A percentile compares a stretch with the other conserved stretches of the same genome.
phyloP scores from a whole-genome alignment of 805 yeast species.

The Hanseniaspora vineae region DNA sequence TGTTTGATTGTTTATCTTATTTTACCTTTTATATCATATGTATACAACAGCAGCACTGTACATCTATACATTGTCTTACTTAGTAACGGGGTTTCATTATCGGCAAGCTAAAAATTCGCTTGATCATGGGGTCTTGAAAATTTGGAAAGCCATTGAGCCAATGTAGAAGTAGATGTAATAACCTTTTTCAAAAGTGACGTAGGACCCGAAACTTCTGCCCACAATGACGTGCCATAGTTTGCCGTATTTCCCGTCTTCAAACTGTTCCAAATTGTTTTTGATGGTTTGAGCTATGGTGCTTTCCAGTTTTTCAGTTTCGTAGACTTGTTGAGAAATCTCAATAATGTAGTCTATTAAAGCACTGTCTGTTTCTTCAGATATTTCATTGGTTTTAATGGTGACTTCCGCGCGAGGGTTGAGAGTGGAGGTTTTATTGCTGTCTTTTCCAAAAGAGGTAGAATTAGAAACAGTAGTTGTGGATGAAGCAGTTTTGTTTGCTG shows the following conservation, averaged over 20 bases:
- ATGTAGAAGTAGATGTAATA: constrained; percentile 59
- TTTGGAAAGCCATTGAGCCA: constrained; percentile 52
- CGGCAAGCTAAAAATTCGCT: background rate
- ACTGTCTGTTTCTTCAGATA: constrained; percentile 5
- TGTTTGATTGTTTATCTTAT: too few species aligned
- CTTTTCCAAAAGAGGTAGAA: too few species aligned
- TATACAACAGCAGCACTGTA: too few species aligned
- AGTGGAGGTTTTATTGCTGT: too few species aligned
- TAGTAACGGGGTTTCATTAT: too few species aligned
- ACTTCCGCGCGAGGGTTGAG: background rate
- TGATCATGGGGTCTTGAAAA: constrained; percentile 50
- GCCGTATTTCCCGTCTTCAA: constrained; percentile 24
- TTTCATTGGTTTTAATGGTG: background rate
- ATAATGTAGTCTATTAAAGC: constrained; percentile 18
- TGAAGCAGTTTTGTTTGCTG: too few species aligned
- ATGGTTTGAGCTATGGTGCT: constrained; percentile 50
- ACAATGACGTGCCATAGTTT: constrained; percentile 64
- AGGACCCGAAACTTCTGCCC: constrained; percentile 68
- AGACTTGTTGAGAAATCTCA: constrained; percentile 14
- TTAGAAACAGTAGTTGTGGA: too few species aligned
- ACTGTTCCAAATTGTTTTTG: constrained; percentile 51
- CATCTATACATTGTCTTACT: too few species aligned
- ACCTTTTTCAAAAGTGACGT: constrained; percentile 70
- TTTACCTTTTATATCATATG: too few species aligned
- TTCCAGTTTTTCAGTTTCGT: constrained; percentile 14